Evolutionary conservation across 208 protist genomes (phyloP), one percentile per base, ranked within the genome.

Genomic region (Naegleria gruberi): DNA sequence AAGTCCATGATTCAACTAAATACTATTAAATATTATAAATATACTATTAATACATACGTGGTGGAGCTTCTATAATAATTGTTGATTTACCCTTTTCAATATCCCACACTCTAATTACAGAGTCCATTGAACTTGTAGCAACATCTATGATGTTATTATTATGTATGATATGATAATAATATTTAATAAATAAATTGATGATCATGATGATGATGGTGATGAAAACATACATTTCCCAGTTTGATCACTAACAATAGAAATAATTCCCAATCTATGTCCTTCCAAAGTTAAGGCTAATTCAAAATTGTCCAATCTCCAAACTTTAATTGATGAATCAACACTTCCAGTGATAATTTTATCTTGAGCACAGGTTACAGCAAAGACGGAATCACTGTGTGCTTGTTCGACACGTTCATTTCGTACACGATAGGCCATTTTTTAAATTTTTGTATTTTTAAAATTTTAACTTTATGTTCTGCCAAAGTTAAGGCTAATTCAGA

Each of bases 191-290:
- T 19, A 65, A 65, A 65, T 77, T 77, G 26, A 74, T 30, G 4
- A 30, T 74, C 30, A 77, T 77, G 26, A 37, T 77, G 65, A 37
- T 77, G 17, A 77, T 37, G 57, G 8, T 65, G 10, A 65, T 23
- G 4, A 26, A 19, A 6, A 34, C 41, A 73, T 88, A 88, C 84
- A 43, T 65, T 88, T 88, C 26, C 84, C 84, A 15, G 43, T 43
- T 23, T 8, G 30, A 40, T 89, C 47, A 77, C 8, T 46, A 30
- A 42, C 86, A 0, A 89, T 37, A 43, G 40, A 46, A 17, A 81
- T 45, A 46, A 89, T 45, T 46, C 86, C 86, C 30, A 89, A 45
- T 65, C 40, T 2, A 77, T 89, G 86, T 42, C 86, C 86, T 41
- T 73, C 41, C 5, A 89, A 77, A 40, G 51, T 89, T 10, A 37